phyloP scores from a whole-genome alignment of 257 asterid genomes.

The Handroanthus guayacan region DNA sequence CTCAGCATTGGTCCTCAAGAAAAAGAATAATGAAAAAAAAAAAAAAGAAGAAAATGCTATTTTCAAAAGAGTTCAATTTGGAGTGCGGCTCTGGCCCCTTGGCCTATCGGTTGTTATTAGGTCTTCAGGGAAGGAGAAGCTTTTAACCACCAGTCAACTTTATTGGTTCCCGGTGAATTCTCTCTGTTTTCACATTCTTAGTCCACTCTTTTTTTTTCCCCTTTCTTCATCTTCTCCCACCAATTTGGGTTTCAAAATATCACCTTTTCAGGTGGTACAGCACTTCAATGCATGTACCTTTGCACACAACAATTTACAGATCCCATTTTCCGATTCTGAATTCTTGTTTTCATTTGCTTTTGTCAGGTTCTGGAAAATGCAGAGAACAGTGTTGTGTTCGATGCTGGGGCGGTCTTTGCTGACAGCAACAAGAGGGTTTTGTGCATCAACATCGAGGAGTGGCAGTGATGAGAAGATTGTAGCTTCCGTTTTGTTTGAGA shows the following conservation, averaged over 20 bases:
- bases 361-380: constrained; percentile 58
- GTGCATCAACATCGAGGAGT: constrained; percentile 44
- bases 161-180: constrained; percentile 34
- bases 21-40: no score
- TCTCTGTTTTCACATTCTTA: not conserved
- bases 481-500: constrained; percentile 84
- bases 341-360: not conserved
- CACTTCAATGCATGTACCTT: constrained; percentile 3
- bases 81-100: no score
- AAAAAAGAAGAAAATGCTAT: no score
- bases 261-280: constrained; percentile 15
- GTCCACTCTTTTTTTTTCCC: not conserved
- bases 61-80: no score
- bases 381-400: constrained; percentile 48
- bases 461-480: constrained; percentile 64
- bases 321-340: not conserved
- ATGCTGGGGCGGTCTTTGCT: constrained; percentile 43
- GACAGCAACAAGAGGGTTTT: constrained; percentile 48
- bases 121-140: not conserved
- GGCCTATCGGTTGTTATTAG: not conserved
- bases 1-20: no score
- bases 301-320: not conserved
- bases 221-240: not conserved
- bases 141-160: not conserved
- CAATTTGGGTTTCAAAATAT: constrained; percentile 25